Evolutionary conservation across 192 early-diverging fungal species (phyloP).

Genomic region (Coemansia sp.): DNA sequence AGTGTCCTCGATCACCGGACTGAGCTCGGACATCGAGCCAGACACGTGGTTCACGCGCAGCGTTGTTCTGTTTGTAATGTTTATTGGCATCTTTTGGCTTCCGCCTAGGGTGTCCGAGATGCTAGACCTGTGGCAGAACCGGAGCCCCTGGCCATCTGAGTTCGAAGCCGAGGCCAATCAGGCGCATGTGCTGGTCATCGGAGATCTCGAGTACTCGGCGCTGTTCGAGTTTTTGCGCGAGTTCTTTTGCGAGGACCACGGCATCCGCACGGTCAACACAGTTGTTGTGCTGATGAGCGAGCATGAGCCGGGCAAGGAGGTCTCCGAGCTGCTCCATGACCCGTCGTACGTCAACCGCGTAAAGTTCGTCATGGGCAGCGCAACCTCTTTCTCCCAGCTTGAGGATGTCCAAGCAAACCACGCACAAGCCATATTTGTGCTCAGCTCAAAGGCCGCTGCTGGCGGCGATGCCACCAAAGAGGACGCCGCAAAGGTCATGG

Average conservation of each 20-base stretch:
- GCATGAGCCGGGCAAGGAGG: constrained; percentile 58
- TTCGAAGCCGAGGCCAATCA: constrained; percentile 57
- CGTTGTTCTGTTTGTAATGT: constrained; percentile 67
- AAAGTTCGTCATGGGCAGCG: constrained; percentile 68
- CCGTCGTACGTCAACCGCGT: constrained; percentile 68
- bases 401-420: constrained; percentile 53
- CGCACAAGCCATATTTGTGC: constrained; percentile 64
- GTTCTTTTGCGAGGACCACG: constrained; percentile 80
- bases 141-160: constrained; percentile 59
- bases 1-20: constrained; percentile 61
- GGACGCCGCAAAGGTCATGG: constrained; percentile 71
- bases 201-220: constrained; percentile 60
- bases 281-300: constrained; percentile 69
- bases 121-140: constrained; percentile 59
- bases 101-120: constrained; percentile 67
- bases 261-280: constrained; percentile 63
- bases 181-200: constrained; percentile 67
- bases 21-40: constrained; percentile 67
- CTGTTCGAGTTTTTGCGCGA: constrained; percentile 72
- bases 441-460: constrained; percentile 56
- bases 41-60: constrained; percentile 57
- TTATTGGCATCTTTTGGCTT: constrained; percentile 70
- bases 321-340: constrained; percentile 60
- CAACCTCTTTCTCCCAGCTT: constrained; percentile 61
- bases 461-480: constrained; percentile 55